These are phyloP conservation scores for Parietaria judaica DNA, from an alignment of 306 rosid genomes.

Conservation along the genomic window DNA sequence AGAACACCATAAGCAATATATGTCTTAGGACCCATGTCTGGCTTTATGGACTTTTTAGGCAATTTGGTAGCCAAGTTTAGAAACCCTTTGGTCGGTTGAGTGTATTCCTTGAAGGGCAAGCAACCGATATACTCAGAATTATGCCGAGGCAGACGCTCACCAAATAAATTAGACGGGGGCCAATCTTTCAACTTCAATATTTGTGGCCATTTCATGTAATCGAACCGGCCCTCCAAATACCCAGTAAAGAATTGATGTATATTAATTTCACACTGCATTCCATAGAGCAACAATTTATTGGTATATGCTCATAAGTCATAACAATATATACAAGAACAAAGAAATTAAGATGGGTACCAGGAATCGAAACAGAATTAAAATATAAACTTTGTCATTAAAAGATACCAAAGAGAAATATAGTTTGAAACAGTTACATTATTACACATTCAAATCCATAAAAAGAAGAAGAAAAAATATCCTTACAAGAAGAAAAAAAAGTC, in stretches of 20 bases:
- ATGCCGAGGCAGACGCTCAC: constrained; percentile 75
- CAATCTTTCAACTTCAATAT: constrained; percentile 79
- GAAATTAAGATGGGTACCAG: too few relatives aligned
- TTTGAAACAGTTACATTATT: too few relatives aligned
- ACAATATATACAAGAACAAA: too few relatives aligned
- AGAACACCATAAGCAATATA: constrained; percentile 81
- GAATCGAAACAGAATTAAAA: too few relatives aligned
- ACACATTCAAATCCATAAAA: too few relatives aligned
- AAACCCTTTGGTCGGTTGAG: background rate
- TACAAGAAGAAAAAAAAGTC: too few relatives aligned
- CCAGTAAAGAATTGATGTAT: constrained; percentile 81
- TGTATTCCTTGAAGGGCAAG: background rate
- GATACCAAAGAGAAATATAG: too few relatives aligned
- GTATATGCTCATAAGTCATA: too few relatives aligned
- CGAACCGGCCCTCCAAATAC: constrained; percentile 40
- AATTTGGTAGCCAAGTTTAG: constrained; percentile 30
- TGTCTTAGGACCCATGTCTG: constrained; percentile 92
- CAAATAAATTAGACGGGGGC: constrained; percentile 75
- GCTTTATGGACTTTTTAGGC: constrained; percentile 27
- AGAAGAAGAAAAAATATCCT: too few relatives aligned
- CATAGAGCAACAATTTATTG: too few relatives aligned
- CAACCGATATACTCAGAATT: constrained; percentile 54
- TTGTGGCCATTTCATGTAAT: constrained; percentile 46
- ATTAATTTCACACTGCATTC: constrained; percentile 53
- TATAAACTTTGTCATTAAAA: too few relatives aligned